Conservation (phyloP, 768 basidiomycete species). For the Punctularia strigosozonata region DNA sequence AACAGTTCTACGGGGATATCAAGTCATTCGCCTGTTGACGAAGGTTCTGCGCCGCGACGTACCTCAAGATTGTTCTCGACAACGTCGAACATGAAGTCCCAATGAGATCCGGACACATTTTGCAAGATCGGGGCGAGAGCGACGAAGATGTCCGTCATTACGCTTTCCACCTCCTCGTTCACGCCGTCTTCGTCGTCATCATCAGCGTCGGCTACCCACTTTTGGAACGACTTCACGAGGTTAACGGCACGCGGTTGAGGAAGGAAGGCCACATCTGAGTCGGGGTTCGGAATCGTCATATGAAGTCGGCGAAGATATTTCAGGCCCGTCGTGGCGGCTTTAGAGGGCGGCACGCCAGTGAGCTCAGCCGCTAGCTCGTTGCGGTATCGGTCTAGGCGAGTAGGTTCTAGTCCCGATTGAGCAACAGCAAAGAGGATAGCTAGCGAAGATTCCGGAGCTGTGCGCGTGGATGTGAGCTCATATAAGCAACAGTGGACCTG, state of each 20-base stretch:
- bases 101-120: conserved; percentile 76
- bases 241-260: conserved; percentile 80
- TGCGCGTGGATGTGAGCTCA: neutral
- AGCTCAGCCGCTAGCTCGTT: conserved; percentile 85
- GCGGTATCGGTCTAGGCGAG: conserved; percentile 65
- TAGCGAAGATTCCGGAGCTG: conserved; percentile 63
- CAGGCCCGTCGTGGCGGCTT: conserved; percentile 63
- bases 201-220: conserved; percentile 60
- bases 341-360: conserved; percentile 47
- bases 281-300: conserved; percentile 63
- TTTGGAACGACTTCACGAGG: conserved; percentile 70
- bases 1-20: conserved; percentile 33
- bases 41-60: conserved; percentile 7
- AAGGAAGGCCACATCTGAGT: conserved; percentile 75
- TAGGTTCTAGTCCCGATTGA: conserved; percentile 52
- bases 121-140: conserved; percentile 82
- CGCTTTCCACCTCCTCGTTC: conserved; percentile 75
- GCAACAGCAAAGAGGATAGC: conserved; percentile 54
- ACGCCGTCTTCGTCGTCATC: too few species aligned
- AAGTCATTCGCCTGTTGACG: neutral
- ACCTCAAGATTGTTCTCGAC: conserved; percentile 86
- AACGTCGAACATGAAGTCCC: conserved; percentile 88
- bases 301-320: conserved; percentile 54
- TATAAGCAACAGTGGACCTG: conserved; percentile 1
- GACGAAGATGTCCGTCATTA: conserved; percentile 61